Conservation (phyloP, 1,284 basidiomycete species). For the Ustilago cynodontis region DNA sequence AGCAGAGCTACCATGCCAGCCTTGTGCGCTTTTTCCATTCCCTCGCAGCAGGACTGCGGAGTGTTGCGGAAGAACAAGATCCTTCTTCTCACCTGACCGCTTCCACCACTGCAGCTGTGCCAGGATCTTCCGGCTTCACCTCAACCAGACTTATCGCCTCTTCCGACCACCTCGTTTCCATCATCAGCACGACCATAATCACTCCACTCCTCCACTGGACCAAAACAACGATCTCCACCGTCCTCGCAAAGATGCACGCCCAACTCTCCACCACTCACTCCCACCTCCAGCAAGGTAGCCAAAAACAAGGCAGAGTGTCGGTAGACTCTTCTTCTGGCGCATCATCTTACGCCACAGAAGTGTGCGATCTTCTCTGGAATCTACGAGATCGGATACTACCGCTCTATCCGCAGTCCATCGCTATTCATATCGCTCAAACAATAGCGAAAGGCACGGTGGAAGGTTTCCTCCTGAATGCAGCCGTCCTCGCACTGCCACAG, state of each 20-base stretch:
- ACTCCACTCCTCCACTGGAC: background rate
- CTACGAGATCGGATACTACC: constrained; percentile 15
- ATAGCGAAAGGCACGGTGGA: constrained; percentile 3
- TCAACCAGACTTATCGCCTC: constrained; percentile 2
- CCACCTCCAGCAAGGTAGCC: background rate
- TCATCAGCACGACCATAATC: constrained; percentile 3
- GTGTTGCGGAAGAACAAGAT: constrained; percentile 19
- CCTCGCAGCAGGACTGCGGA: constrained; percentile 6
- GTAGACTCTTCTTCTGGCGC: constrained; percentile 32
- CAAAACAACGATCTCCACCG: background rate
- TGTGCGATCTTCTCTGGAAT: constrained; percentile 14
- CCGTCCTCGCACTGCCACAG: constrained; percentile 75
- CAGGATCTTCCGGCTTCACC: background rate
- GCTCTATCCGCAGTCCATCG: constrained; percentile 9
- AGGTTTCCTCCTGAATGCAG: constrained; percentile 86
- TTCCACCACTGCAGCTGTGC: background rate
- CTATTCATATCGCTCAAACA: background rate
- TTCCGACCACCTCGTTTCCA: background rate
- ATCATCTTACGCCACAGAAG: constrained; percentile 21
- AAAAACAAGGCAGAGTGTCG: background rate
- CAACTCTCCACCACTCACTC: constrained; percentile 8
- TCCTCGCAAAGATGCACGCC: constrained; percentile 28
- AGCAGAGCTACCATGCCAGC: constrained; percentile 27
- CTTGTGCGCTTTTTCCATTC: constrained; percentile 26
- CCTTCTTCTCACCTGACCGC: background rate